Base-by-base conservation (phyloP, 2,329 filamentous ascomycete genomes). In the Capronia americana region DNA sequence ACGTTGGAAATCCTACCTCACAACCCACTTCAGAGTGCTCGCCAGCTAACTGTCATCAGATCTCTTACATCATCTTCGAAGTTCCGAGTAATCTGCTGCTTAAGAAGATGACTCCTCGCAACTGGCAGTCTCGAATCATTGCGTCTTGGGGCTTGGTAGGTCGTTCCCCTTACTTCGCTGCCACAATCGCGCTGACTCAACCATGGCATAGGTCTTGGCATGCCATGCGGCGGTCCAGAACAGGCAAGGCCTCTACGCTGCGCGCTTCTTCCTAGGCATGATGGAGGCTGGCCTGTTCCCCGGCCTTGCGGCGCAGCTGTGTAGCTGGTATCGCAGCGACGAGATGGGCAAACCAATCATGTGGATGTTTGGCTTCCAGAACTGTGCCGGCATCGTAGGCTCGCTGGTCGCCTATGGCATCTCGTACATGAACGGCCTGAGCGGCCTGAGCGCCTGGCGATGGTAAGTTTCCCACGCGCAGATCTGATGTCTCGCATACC, bases 321-420 rank as follows among this genome's bases (percentile, higher is more conserved):
- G 76, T 23, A 79, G 77, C 66, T 84, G 82, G 78, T 84, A 84
- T 67, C 77, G 80, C 0, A 79, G 76, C 10, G 81, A 83, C 59
- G 80, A 83, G 65, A 79, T 81, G 70, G 77, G 74, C 0, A 78
- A 75, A 55, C 78, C 77, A 1, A 77, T 81, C 56, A 78, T 78
- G 68, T 82, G 79, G 74, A 80, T 80, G 72, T 83, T 82, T 64
- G 77, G 73, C 1, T 78, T 77, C 50, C 75, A 77, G 61, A 76
- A 77, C 30, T 75, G 75, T 26, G 74, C 78, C 0, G 75, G 75
- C 0, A 75, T 80, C 56, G 67, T 80, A 0, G 77, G 78, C 5
- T 75, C 75, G 10, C 46, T 78, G 2, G 57, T 79, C 17, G 73
- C 73, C 6, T 78, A 69, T 50, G 66, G 67, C 8, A 67, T 72